Conservation (phyloP, 306 rosid species). For the Hippophae tibetana region DNA sequence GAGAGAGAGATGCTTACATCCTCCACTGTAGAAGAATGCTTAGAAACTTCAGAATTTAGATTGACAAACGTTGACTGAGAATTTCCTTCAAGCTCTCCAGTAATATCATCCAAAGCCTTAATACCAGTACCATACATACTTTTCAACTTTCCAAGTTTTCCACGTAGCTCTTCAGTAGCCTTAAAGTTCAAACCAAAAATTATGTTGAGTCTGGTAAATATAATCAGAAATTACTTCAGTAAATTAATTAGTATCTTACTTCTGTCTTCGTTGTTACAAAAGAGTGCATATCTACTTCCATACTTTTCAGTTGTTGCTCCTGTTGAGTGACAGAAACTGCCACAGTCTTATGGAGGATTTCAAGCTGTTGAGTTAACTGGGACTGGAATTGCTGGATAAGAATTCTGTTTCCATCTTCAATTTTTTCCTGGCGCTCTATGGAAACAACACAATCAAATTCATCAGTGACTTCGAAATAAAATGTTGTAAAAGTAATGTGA, state of each 20-base stretch:
- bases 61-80: constrained; percentile 68
- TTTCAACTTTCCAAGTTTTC: constrained; percentile 63
- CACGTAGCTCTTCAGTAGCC: constrained; percentile 90
- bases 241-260: constrained; percentile 41
- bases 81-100: constrained; percentile 77
- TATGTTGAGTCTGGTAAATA: constrained; percentile 1
- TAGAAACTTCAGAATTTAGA: constrained; percentile 81
- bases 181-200: constrained; percentile 25
- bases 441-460: background rate
- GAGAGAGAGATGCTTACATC: constrained; percentile 41
- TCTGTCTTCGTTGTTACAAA: constrained; percentile 60
- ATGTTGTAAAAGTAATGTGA: background rate
- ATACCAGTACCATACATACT: constrained; percentile 76
- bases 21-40: constrained; percentile 83
- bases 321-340: constrained; percentile 70
- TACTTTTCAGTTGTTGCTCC: constrained; percentile 52
- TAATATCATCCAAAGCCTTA: constrained; percentile 62
- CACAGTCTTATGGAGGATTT: constrained; percentile 56
- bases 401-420: constrained; percentile 60
- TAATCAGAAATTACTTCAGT: no score
- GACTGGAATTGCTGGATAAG: constrained; percentile 58
- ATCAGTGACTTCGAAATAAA: background rate
- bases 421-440: constrained; percentile 45
- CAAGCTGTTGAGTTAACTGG: constrained; percentile 51
- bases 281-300: constrained; percentile 61